Base-by-base conservation (phyloP, 2,329 filamentous ascomycete species). In the Botrytis byssoidea region DNA sequence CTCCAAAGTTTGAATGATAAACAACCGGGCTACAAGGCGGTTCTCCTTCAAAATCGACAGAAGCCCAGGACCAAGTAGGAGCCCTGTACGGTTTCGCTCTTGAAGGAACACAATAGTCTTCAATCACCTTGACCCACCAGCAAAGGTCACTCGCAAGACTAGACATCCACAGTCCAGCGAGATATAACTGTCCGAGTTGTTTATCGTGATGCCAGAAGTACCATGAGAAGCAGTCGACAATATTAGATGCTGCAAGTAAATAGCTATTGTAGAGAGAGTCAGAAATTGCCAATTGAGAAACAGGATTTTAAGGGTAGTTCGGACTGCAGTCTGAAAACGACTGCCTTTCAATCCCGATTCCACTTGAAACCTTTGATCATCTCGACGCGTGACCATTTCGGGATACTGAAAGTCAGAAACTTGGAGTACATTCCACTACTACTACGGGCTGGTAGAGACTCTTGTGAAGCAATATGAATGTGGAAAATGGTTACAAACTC, bases 1-100 rank as follows among this genome's bases (percentile, higher is more conserved):
- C 25, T 4, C 22, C 9, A 22, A 35, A 29, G 35, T 25, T 10
- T 5, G 18, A 32, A 32, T 66, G 44, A 25, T 48, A 66, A 25
- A 66, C 20, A 48, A 32, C 46, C 20, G 44, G 63, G 12, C 63
- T 48, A 35, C 42, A 29, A 48, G 29, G 10, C 2, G 20, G n/a
- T 32, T 25, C 10, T 10, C 44, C 61, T 16, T 64, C 9, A 29
- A 48, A 66, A 66, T 66, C 63, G 22, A 66, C 63, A 48, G 63
- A 66, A 35, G 63, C 44, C 63, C 63, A 66, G 14, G 42, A 66
- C 63, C 63, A 66, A 48, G 42, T 48, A 48, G 63, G 63, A 12
- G 63, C 63, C 22, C 63, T 35, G 44, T 48, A 48, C 22, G 42
- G 63, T 25, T 66, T 18, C 14, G 63, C 63, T 35, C 63, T 44